Conservation (phyloP, 1,284 basidiomycete genomes). For the Schizophyllum commune region DNA sequence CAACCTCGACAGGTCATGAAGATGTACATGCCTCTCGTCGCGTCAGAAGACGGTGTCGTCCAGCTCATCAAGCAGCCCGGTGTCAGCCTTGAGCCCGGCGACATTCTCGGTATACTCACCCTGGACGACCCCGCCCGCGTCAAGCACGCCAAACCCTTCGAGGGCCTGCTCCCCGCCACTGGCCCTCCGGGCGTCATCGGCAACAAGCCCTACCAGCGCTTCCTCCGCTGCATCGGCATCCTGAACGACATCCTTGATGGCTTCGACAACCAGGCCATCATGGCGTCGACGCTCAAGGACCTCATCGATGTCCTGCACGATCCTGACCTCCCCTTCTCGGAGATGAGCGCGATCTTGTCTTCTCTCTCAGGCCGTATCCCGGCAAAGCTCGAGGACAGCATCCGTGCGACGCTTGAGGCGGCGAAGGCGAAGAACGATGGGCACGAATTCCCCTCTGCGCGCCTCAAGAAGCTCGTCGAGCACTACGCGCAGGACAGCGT, state of each 20-base stretch:
- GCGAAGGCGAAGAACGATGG: constrained; percentile 62
- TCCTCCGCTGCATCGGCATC: constrained; percentile 69
- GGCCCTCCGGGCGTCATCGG: constrained; percentile 85
- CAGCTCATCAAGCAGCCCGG: constrained; percentile 98
- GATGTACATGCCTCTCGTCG: constrained; percentile 98
- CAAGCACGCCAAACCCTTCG: constrained; percentile 97
- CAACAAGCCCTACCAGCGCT: constrained; percentile 87
- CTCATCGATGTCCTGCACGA: constrained; percentile 74
- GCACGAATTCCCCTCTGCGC: constrained; percentile 80
- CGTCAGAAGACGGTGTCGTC: constrained; percentile 93
- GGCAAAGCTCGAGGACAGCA: constrained; percentile 80
- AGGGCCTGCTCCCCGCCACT: constrained; percentile 84
- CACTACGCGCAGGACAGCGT: constrained; percentile 81
- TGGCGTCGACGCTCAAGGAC: constrained; percentile 79
- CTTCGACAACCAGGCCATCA: constrained; percentile 88
- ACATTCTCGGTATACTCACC: constrained; percentile 95
- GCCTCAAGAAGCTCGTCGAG: constrained; percentile 80
- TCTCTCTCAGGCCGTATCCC: constrained; percentile 93
- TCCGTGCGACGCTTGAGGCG: constrained; percentile 75
- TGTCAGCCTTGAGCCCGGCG: constrained; percentile 93
- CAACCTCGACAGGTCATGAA: constrained; percentile 79
- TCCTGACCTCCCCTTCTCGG: constrained; percentile 85
- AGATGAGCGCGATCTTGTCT: constrained; percentile 80
- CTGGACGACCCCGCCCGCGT: constrained; percentile 96
- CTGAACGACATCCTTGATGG: constrained; percentile 92